Base-by-base conservation (phyloP, 2,329 filamentous ascomycete species). In the Coleophoma cylindrospora region DNA sequence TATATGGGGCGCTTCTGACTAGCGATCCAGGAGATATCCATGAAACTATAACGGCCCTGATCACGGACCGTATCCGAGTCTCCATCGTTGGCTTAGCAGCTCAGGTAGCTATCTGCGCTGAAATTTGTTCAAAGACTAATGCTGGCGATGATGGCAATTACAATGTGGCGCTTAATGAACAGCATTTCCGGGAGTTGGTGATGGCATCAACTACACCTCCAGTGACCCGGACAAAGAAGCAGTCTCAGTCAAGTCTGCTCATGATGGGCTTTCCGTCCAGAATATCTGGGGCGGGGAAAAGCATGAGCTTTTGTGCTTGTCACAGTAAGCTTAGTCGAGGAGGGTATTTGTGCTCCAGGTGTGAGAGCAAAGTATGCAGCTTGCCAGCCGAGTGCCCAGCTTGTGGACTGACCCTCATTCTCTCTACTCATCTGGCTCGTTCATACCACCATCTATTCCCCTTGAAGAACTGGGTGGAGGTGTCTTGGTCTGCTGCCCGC, bases 261-360 rank as follows among this genome's bases (percentile, higher is more conserved):
- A 95, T 95, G 88, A 99, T 99, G 92, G 94, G 94, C 4, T 99
- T 99, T 63, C 94, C 94, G 0, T 95, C 89, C 6, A 81, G 91
- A 36, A 87, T 87, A 2, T 81, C 94, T 5, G 88, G 89, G 48
- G 76, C 83, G 2, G 75, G 75, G 21, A 74, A 76, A 43, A 79
- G 84, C 5, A 72, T 79, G 48, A 91, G 86, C 52, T 82, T 94
- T 54, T 99, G 94, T 67, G 91, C 91, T 5, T 99, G 94, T 65
- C 92, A 97, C 69, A 90, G 88, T 58, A 83, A 84, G 54, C 83
- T 92, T 14, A 86, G 80, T 17, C 77, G 87, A 45, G 90, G 94
- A 50, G 94, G 94, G 1, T 99, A 97, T 69, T 76, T 86, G 10
- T 99, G 94, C 73, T 94, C 91, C 13, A 81, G 94, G 50, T 99